phyloP scores from a whole-genome alignment of 202 grass and related monocot genomes.

The Hordeum pubiflorum region DNA sequence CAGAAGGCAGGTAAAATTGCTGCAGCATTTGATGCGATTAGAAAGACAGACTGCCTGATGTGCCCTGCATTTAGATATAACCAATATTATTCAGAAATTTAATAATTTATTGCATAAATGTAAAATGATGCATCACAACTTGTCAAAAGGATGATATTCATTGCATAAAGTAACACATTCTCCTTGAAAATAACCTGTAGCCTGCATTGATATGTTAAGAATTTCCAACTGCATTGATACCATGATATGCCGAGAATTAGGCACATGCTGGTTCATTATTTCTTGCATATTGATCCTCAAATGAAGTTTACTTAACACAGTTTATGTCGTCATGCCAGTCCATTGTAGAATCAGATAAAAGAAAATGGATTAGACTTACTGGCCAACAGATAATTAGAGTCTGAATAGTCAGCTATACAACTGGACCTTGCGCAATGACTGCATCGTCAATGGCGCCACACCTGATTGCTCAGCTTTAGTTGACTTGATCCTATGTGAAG shows the following conservation, averaged over 20 bases:
- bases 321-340: neutral
- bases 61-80: slow-evolving; percentile 56
- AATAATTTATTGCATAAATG: neutral
- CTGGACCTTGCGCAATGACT: no score
- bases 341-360: neutral
- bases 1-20: slow-evolving; percentile 86
- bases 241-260: neutral
- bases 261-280: neutral
- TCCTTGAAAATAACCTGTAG: slow-evolving; percentile 20
- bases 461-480: no score
- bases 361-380: neutral
- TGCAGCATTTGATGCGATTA: slow-evolving; percentile 91
- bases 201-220: neutral
- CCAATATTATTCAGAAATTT: slow-evolving; percentile 11
- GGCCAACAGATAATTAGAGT: neutral
- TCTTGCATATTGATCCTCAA: neutral
- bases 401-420: neutral
- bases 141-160: neutral
- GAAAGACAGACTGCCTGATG: slow-evolving; percentile 88
- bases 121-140: slow-evolving; percentile 14
- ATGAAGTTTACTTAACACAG: neutral
- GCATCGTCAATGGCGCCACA: no score
- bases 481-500: no score
- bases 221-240: neutral
- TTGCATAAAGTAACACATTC: neutral